Base-by-base conservation (phyloP, 2,329 filamentous ascomycete species). In the Dissoconium aciculare region DNA sequence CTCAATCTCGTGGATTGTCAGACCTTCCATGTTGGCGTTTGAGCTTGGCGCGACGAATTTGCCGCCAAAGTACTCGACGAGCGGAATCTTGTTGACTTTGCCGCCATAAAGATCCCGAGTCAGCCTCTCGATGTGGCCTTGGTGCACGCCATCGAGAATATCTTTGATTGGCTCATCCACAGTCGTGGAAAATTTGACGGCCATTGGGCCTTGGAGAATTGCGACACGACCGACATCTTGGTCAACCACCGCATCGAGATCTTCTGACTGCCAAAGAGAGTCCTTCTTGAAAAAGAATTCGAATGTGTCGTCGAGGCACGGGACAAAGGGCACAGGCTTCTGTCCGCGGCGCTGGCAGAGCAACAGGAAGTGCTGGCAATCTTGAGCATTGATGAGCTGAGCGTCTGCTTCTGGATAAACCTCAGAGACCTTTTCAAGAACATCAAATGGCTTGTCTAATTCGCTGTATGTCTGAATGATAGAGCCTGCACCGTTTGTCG, bases 271-370 rank as follows among this genome's bases (percentile, higher is more conserved):
- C 89, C 89, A 98, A 5, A 98, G 70, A 2, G 89, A 98, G 57
- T 98, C 89, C 66, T 98, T 98, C 74, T 98, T 98, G 77, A 98
- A 98, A 66, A 83, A 98, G 62, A 91, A 93, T 54, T 98, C 89
- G 44, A 98, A 98, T 54, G 87, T 93, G 40, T 92, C 84, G 48
- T 98, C 89, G 13, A 98, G 68, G n/a, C 79, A 68, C 4, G 89
- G 89, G 16, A 98, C 85, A 53, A 98, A 98, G 1, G 87, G 89
- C 15, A 91, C 81, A 2, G 89, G 89, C 69, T 98, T 98, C 65
- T 98, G 89, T 24, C 78, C 78, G 28, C 79, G 81, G 21, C 84
- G 77, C 60, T 89, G 77, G 67, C 85, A 95, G 26, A 98, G 74
- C 17, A 92, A 67, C 32, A 98, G 60, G 67, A 98, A 95, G 60